A percentile compares a stretch with the other conserved stretches of the same genome.
phyloP scores from a whole-genome alignment of 2,329 filamentous ascomycete species.

The Fusarium coffeatum region DNA sequence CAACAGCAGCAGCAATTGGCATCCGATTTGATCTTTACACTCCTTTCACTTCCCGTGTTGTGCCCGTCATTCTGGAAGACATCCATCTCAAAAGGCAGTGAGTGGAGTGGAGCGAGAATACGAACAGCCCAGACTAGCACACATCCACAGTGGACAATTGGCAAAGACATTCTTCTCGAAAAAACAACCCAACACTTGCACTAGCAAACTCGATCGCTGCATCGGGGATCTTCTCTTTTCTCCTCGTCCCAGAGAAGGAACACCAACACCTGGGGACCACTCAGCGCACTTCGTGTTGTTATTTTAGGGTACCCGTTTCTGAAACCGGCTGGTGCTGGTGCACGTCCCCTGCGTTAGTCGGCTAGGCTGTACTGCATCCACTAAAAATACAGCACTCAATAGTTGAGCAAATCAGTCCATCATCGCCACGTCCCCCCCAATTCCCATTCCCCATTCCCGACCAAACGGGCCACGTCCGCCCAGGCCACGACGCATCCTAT shows the following conservation, averaged over 20 bases:
- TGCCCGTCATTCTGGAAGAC: slow-evolving; percentile 15
- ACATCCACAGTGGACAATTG: slow-evolving; percentile 16
- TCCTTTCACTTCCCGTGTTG: background rate
- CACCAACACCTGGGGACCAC: slow-evolving; percentile 9
- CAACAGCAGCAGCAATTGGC: slow-evolving; percentile 1
- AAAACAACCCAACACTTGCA: slow-evolving; percentile 14
- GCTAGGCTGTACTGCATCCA: slow-evolving; percentile 31
- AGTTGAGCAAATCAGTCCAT: slow-evolving; percentile 13
- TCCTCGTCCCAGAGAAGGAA: slow-evolving; percentile 12
- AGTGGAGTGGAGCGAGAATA: slow-evolving; percentile 6
- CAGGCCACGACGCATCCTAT: slow-evolving; percentile 40
- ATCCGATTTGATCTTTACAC: slow-evolving; percentile 22
- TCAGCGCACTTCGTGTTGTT: slow-evolving; percentile 33
- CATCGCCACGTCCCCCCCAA: slow-evolving; percentile 40
- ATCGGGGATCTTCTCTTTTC: slow-evolving; percentile 31
- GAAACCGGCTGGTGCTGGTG: slow-evolving; percentile 36
- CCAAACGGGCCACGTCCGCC: slow-evolving; percentile 43
- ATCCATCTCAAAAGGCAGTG: background rate
- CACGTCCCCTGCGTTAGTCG: slow-evolving; percentile 37
- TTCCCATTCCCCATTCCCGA: background rate
- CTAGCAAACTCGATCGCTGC: slow-evolving; percentile 45
- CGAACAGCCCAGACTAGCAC: slow-evolving; percentile 5
- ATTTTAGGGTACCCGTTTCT: slow-evolving; percentile 39
- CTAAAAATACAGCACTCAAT: slow-evolving; percentile 21
- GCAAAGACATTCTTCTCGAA: slow-evolving; percentile 15